phyloP scores from a whole-genome alignment of 179 eudicot species.

The Silene noctiflora region DNA sequence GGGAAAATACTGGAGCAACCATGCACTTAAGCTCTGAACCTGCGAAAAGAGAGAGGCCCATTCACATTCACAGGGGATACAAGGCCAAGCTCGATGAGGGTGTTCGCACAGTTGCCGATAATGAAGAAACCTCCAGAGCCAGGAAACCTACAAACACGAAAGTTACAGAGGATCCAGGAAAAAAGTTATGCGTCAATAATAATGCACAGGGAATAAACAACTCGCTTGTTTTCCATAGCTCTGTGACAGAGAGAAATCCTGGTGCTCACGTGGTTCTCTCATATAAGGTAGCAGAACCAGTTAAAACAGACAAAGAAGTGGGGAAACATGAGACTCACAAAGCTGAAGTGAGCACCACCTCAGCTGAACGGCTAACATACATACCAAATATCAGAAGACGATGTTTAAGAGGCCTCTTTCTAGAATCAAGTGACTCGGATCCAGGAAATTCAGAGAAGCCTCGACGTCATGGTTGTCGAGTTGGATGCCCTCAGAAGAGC shows the following conservation, averaged over 20 bases:
- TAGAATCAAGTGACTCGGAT: slow-evolving; percentile 65
- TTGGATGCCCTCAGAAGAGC: slow-evolving; percentile 33
- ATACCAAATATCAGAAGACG: slow-evolving; percentile 60
- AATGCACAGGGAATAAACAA: slow-evolving; percentile 76
- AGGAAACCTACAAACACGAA: slow-evolving; percentile 26
- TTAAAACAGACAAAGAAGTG: slow-evolving; percentile 21
- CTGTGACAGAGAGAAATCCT: slow-evolving; percentile 52
- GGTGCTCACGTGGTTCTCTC: slow-evolving; percentile 50
- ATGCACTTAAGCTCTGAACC: slow-evolving; percentile 53
- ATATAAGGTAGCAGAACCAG: slow-evolving; percentile 26
- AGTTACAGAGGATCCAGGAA: slow-evolving; percentile 29
- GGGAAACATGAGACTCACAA: slow-evolving; percentile 31
- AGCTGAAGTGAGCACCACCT: slow-evolving; percentile 39
- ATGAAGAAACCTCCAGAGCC: slow-evolving; percentile 38
- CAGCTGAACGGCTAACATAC: slow-evolving; percentile 48
- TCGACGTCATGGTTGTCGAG: slow-evolving; percentile 59
- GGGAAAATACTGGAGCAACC: slow-evolving; percentile 74
- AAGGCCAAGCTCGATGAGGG: slow-evolving; percentile 45
- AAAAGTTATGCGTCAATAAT: slow-evolving; percentile 52
- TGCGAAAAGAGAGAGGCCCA: slow-evolving; percentile 33
- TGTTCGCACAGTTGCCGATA: slow-evolving; percentile 37
- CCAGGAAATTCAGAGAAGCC: slow-evolving; percentile 56
- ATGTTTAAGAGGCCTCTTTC: slow-evolving; percentile 61
- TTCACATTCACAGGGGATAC: slow-evolving; percentile 63
- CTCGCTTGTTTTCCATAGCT: slow-evolving; percentile 56